Percentiles rank a stretch among this genome's conserved stretches.
These are phyloP conservation scores for Xylaria bambusicola DNA, from an alignment of 495 filamentous ascomycete genomes.

Conservation along the genomic window DNA sequence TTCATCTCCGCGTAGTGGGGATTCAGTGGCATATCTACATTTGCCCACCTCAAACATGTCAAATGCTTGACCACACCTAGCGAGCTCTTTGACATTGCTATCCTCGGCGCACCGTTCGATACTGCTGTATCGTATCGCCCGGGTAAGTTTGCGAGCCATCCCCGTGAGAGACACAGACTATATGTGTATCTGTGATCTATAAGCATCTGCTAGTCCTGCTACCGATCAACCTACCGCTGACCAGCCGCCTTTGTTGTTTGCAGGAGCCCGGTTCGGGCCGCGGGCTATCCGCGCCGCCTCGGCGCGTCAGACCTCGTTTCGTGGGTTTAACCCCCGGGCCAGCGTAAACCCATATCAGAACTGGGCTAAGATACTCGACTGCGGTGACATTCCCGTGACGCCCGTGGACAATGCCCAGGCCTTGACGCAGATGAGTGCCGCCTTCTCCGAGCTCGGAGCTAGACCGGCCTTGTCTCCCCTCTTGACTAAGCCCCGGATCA, in stretches of 20 bases:
- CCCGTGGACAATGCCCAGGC: constrained; percentile 79
- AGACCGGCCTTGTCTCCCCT: constrained; percentile 30
- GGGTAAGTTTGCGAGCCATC: constrained; percentile 43
- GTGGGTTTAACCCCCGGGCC: constrained; percentile 76
- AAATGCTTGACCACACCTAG: constrained; percentile 72
- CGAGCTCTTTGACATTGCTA: constrained; percentile 72
- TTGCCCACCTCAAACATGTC: constrained; percentile 74
- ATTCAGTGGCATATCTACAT: constrained; percentile 77
- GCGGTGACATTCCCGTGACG: constrained; percentile 79
- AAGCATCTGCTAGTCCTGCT: no score
- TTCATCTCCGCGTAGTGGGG: constrained; percentile 55
- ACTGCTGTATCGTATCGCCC: constrained; percentile 80
- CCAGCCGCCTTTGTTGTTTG: background rate
- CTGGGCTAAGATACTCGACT: constrained; percentile 76
- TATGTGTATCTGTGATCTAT: no score
- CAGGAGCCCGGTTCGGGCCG: constrained; percentile 78
- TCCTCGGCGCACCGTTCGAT: constrained; percentile 84
- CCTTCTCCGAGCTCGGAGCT: constrained; percentile 57
- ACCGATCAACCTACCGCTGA: no score
- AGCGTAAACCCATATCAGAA: constrained; percentile 74
- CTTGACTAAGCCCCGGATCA: constrained; percentile 58
- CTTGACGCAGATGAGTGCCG: constrained; percentile 74
- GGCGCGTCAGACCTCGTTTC: constrained; percentile 68
- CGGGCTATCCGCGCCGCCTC: constrained; percentile 79
- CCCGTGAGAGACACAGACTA: no score